Percentiles rank a stretch among this genome's conserved stretches.
These are phyloP conservation scores for Diaporthe destruens DNA, from an alignment of 2,329 filamentous ascomycete species.

Conservation along the genomic window DNA sequence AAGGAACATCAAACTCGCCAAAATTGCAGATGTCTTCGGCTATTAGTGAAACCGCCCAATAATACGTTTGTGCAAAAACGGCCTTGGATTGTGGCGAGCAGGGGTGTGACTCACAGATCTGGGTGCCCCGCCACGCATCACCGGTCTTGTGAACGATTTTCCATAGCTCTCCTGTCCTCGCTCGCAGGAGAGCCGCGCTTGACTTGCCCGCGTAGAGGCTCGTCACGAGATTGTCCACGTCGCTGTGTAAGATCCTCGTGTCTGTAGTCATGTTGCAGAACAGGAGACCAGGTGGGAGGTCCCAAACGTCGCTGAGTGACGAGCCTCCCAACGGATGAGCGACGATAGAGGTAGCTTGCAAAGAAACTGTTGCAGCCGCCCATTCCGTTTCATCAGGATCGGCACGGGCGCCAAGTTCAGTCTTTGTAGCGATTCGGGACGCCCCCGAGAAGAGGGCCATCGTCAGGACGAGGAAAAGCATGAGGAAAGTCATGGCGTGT, in stretches of 20 bases:
- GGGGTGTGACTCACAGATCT: not conserved
- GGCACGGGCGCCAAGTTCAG: not conserved
- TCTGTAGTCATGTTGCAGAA: not conserved
- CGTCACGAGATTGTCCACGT: not conserved
- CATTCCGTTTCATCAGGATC: accelerated
- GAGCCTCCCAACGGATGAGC: accelerated
- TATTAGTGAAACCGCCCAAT: accelerated
- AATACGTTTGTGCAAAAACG: not conserved
- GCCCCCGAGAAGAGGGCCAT: not conserved
- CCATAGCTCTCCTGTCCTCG: not conserved
- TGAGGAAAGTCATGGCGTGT: not conserved
- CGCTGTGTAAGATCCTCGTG: not conserved
- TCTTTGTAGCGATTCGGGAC: too few relatives aligned
- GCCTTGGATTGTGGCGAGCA: too few relatives aligned
- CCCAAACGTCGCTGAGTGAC: not conserved
- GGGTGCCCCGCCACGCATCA: not conserved
- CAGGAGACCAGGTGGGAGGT: not conserved
- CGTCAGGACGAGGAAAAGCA: not conserved
- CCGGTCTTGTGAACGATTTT: not conserved
- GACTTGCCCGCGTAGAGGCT: not conserved
- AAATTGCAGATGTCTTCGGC: not conserved
- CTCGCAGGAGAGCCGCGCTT: not conserved
- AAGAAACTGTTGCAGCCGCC: not conserved
- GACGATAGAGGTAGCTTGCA: accelerated
- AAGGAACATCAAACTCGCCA: not conserved